Conservation (phyloP, 495 filamentous ascomycete genomes). For the Hypoxylon intermedium region DNA sequence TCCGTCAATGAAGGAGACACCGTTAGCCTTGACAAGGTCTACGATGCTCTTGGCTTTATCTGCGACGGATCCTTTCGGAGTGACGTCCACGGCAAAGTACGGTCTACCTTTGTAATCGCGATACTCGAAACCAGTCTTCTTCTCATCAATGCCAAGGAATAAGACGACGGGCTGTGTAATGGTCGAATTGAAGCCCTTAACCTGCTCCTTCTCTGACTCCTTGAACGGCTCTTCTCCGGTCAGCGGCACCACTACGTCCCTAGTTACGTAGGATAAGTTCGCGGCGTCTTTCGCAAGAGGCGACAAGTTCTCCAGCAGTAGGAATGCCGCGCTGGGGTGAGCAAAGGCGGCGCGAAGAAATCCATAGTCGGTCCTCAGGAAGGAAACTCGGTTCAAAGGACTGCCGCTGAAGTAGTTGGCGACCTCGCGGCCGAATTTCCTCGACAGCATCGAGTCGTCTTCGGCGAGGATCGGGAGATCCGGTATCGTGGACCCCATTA, state of each 20-base stretch:
- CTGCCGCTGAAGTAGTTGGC: conserved; percentile 94
- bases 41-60: conserved; percentile 61
- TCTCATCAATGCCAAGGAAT: conserved; percentile 88
- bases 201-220: conserved; percentile 72
- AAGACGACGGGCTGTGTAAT: conserved; percentile 70
- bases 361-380: conserved; percentile 77
- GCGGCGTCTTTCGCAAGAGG: conserved; percentile 70
- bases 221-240: conserved; percentile 75
- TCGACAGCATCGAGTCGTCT: conserved; percentile 81
- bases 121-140: conserved; percentile 54
- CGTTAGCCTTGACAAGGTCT: conserved; percentile 40
- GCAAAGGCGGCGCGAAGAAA: conserved; percentile 81
- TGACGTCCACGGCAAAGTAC: conserved; percentile 89
- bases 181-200: conserved; percentile 75
- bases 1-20: conserved; percentile 38
- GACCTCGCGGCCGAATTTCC: conserved; percentile 88
- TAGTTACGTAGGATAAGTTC: conserved; percentile 65
- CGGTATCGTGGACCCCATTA: conserved; percentile 44
- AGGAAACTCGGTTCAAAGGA: conserved; percentile 72
- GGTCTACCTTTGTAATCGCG: conserved; percentile 74
- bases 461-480: conserved; percentile 58
- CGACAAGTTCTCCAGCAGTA: conserved; percentile 79
- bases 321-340: conserved; percentile 72
- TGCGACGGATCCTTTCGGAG: conserved; percentile 68
- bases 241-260: conserved; percentile 70